Evolutionary conservation across 2,329 filamentous ascomycete species (phyloP), one percentile per base, ranked within the genome.

Genomic region (Venturia effusa): DNA sequence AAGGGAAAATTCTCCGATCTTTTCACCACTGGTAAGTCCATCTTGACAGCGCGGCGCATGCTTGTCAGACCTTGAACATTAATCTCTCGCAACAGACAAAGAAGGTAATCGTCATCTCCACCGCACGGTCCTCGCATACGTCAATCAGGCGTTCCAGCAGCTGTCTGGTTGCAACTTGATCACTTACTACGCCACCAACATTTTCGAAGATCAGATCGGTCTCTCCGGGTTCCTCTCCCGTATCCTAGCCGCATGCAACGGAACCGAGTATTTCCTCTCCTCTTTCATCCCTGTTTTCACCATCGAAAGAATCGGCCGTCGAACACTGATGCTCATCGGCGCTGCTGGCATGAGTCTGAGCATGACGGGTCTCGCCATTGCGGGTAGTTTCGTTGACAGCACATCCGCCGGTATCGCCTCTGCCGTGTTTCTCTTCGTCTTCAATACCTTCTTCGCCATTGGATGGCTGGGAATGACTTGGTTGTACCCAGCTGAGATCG

Each of bases 291-390:
- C 76, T 0, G 75, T 78, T 6, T 75, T 72, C 67, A 68, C 72
- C 6, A 74, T 78, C 64, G 73, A 76, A 62, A 70, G 71, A 64
- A 71, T 73, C n/a, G 70, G 70, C 3, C 70, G 69, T 10, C 66
- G 68, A 8, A 68, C 68, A 30, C 66, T 71, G 39, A 71, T 71
- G 69, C 67, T 74, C 0, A 73, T 74, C 60, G 72, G 69, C 17
- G 69, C 68, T 32, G 66, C 67, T 17, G 73, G 72, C 2, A 68
- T 70, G 64, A 62, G 61, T 59, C 70, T 68, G 61, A 81, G 78
- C 65, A 81, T 82, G 78, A 76, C 75, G 13, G 70, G 80, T 1
- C 71, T 81, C 11, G 77, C 78, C 2, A 77, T 76, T 10, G 79
- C 79, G 0, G 75, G 79, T 0, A 75, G 71, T 11, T 70, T 75